Conservation (phyloP, 257 asterid genomes). For the Primulina tabacum region DNA sequence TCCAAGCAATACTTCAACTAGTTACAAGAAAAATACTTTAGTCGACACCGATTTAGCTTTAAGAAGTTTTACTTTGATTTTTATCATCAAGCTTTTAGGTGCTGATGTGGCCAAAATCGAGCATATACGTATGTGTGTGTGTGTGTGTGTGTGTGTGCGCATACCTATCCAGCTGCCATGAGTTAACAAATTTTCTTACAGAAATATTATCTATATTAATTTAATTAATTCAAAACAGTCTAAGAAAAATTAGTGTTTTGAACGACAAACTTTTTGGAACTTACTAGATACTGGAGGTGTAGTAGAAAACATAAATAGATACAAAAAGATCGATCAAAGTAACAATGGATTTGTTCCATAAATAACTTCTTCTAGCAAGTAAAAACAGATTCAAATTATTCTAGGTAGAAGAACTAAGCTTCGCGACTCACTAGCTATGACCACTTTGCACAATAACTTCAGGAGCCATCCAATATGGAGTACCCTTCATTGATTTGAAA, state of each 20-base stretch:
- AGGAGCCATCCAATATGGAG: constrained; percentile 99
- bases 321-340: neutral
- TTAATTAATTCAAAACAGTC: neutral
- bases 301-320: neutral
- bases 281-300: neutral
- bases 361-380: constrained; percentile 9
- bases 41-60: neutral
- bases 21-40: neutral
- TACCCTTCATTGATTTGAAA: constrained; percentile 99
- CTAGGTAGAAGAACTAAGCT: constrained; percentile 19
- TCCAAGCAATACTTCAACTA: constrained; percentile 6
- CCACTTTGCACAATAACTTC: constrained; percentile 99
- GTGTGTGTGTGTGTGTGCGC: no score
- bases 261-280: neutral
- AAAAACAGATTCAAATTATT: constrained; percentile 14
- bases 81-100: constrained; percentile 2
- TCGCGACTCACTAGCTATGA: constrained; percentile 86
- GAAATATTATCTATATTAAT: neutral
- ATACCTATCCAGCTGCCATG: neutral
- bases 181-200: neutral
- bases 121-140: neutral
- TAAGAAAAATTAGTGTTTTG: neutral
- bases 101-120: neutral
- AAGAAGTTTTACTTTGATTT: constrained; percentile 1
- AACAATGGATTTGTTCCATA: neutral